Base-by-base conservation (phyloP, 129 eudicot genomes). In the Centrapalus pauciflorus region DNA sequence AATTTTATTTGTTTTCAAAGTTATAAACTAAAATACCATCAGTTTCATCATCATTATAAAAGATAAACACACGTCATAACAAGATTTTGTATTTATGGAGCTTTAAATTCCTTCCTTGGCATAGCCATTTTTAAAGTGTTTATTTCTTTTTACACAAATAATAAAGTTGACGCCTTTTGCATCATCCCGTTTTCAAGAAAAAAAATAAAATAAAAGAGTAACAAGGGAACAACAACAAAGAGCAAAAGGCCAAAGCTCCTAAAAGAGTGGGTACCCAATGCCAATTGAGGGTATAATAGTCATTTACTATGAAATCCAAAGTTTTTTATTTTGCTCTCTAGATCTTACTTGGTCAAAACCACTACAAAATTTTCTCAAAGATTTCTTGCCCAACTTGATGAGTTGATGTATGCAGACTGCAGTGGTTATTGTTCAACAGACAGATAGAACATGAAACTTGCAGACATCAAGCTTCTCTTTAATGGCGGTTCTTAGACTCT, bases 401-500 rank as follows among this genome's bases (percentile, higher is more conserved):
- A 55, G 25, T 63, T 62, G 51, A 23, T 41, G 54, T 35, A 55
- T 63, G 71, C 64, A 63, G 38, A 45, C 48, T 19, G 55, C 48
- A 13, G 55, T 25, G 54, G 40, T 70, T 56, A 46, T 55, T 25
- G 55, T 38, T 41, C 67, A 50, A 24, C 74, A 50, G 41, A 59
- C 41, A 45, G 29, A 20, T 79, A 66, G 77, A 83, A 76, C 81
- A 89, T 85, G 90, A 83, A 71, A 64, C 83, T 70, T 67, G 74
- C 79, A 66, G 51, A 75, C 38, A 74, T 79, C 76, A 73, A 71
- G 61, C 77, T 57, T 75, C 72, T 64, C 82, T 76, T 74, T 71
- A 62, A 91, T 91, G 95, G 90, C 85, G 63, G 71, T 58, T 69
- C 30, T 35, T 77, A 79, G 64, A 20, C 79, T 76, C 58, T 54